These are phyloP conservation scores for Aspergillus affinis DNA, from an alignment of 495 filamentous ascomycete species.

Conservation along the genomic window DNA sequence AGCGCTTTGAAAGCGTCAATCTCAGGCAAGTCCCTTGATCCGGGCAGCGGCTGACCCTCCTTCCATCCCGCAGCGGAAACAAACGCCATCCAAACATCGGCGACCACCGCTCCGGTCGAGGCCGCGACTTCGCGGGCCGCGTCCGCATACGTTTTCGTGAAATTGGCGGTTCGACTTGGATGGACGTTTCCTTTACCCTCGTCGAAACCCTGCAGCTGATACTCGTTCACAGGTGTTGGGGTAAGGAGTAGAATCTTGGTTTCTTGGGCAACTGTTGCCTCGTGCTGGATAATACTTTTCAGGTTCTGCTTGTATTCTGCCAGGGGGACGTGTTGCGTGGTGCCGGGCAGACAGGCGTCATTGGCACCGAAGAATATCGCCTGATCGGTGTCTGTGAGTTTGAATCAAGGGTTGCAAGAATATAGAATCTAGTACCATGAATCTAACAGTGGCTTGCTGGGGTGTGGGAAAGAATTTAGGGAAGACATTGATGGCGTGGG, in stretches of 20 bases:
- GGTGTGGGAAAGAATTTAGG: slow-evolving; percentile 57
- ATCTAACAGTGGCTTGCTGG: slow-evolving; percentile 54
- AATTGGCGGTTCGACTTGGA: slow-evolving; percentile 58
- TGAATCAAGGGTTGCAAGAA: background rate
- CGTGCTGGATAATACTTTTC: slow-evolving; percentile 65
- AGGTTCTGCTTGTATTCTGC: slow-evolving; percentile 72
- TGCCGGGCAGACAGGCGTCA: slow-evolving; percentile 67
- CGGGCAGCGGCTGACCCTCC: slow-evolving; percentile 50
- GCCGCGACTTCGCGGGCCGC: slow-evolving; percentile 64
- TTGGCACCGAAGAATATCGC: slow-evolving; percentile 85
- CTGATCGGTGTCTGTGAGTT: slow-evolving; percentile 37
- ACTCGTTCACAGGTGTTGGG: slow-evolving; percentile 80
- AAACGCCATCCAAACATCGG: slow-evolving; percentile 74
- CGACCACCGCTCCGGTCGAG: slow-evolving; percentile 60
- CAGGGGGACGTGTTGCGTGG: slow-evolving; percentile 71
- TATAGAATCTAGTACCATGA: slow-evolving; percentile 56
- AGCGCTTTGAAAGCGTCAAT: slow-evolving; percentile 50
- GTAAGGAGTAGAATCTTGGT: slow-evolving; percentile 74
- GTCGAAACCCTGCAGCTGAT: slow-evolving; percentile 58
- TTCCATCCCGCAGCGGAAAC: slow-evolving; percentile 67
- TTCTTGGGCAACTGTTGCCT: slow-evolving; percentile 63
- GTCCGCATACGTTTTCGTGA: slow-evolving; percentile 70
- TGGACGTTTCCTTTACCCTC: slow-evolving; percentile 43
- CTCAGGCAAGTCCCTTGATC: slow-evolving; percentile 49
- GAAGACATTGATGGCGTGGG: slow-evolving; percentile 59